Percentiles rank a stretch among this genome's conserved stretches.
Conservation (phyloP, 345 rosid genomes). For the Conringia planisiliqua region DNA sequence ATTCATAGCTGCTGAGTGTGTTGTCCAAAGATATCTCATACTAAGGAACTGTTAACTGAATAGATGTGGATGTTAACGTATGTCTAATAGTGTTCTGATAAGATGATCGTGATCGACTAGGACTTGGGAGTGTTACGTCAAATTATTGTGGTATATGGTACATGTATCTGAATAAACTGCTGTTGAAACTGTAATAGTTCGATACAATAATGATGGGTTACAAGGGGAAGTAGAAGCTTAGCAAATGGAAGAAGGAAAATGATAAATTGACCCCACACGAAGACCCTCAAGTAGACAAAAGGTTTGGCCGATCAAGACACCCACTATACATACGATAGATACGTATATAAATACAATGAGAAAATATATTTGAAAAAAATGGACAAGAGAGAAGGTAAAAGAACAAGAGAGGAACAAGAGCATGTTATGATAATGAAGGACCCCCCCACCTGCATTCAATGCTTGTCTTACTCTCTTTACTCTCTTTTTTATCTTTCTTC, state of each 20-base stretch:
- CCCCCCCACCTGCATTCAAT: conserved; percentile 37
- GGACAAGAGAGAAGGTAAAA: conserved; percentile 5
- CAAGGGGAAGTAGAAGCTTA: neutral
- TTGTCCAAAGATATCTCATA: neutral
- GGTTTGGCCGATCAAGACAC: conserved; percentile 29
- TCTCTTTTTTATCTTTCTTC: neutral
- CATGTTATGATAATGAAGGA: conserved; percentile 37
- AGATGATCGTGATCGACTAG: neutral
- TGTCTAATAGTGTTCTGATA: neutral
- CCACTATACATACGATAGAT: neutral
- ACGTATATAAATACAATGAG: conserved; percentile 16
- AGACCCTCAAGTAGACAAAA: conserved; percentile 23
- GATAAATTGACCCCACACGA: conserved; percentile 20
- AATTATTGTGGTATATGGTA: neutral
- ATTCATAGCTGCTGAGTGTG: neutral
- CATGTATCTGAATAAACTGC: neutral
- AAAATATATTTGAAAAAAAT: conserved; percentile 17
- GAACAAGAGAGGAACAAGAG: conserved; percentile 26
- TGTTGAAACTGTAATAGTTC: neutral
- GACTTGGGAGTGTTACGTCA: neutral
- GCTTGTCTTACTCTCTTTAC: conserved; percentile 35
- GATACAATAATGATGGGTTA: neutral
- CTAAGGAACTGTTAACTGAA: neutral
- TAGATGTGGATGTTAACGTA: neutral
- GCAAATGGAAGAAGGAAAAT: neutral